Conservation (phyloP, 1,284 basidiomycete species). For the Papiliotrema fonsecae region DNA sequence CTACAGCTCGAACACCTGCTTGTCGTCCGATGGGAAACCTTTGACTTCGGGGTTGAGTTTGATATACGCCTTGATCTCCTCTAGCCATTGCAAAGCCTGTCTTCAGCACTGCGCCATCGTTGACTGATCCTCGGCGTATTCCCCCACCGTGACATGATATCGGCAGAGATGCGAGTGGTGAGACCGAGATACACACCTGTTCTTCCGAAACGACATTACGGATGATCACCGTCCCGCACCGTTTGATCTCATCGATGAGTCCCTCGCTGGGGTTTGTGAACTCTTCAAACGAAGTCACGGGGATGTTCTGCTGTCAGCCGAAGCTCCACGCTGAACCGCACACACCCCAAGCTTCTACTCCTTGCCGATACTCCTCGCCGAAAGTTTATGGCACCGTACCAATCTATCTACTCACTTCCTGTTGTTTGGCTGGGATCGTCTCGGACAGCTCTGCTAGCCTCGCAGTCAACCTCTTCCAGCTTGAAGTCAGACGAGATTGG, state of each 20-base stretch:
- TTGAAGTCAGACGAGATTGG: constrained; percentile 53
- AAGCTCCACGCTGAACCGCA: no score
- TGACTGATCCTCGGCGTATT: not conserved
- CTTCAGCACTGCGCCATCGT: no score
- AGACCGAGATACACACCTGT: constrained; percentile 30
- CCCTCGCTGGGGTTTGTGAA: constrained; percentile 51
- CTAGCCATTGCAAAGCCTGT: constrained; percentile 60
- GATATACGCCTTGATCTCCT: constrained; percentile 57
- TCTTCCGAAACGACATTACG: constrained; percentile 57
- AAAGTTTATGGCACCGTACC: no score
- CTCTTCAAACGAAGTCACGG: constrained; percentile 54
- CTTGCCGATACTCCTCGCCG: no score
- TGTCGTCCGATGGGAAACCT: constrained; percentile 64
- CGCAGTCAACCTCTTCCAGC: constrained; percentile 57
- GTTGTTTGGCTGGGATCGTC: constrained; percentile 53
- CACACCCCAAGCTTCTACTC: no score
- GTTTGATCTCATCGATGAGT: constrained; percentile 53
- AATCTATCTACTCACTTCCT: constrained; percentile 20
- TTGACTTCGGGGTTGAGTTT: constrained; percentile 50
- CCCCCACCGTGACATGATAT: not conserved
- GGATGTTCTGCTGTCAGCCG: constrained; percentile 53
- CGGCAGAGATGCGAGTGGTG: not conserved
- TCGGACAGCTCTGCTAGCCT: constrained; percentile 52
- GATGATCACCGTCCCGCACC: constrained; percentile 59
- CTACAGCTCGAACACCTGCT: constrained; percentile 69